Percentiles rank a stretch among this genome's conserved stretches.
phyloP scores from a whole-genome alignment of 805 yeast species.

The Kuraishia piskuri region DNA sequence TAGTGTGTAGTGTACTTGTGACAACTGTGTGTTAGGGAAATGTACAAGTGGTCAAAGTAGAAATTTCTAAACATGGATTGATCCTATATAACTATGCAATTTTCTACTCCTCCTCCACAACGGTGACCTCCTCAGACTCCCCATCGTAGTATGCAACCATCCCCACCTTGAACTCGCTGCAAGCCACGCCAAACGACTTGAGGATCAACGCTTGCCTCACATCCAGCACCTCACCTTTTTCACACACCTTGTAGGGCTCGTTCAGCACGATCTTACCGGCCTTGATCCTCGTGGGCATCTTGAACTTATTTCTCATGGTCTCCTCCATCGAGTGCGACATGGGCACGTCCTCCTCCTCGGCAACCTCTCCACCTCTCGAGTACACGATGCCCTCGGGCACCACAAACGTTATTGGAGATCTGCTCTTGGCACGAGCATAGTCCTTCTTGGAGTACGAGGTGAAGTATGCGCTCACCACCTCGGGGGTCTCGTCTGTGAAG shows the following conservation, averaged over 20 bases:
- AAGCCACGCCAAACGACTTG: slow-evolving; percentile 94
- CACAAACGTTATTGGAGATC: slow-evolving; percentile 72
- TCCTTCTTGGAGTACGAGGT: slow-evolving; percentile 69
- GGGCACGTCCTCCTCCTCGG: slow-evolving; percentile 90
- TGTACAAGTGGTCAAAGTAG: too few species aligned
- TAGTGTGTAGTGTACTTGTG: too few species aligned
- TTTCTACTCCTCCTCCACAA: not conserved
- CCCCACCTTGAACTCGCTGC: slow-evolving; percentile 80
- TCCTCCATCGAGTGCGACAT: slow-evolving; percentile 95
- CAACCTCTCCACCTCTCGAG: slow-evolving; percentile 91
- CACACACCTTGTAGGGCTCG: slow-evolving; percentile 74
- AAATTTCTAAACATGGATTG: not conserved
- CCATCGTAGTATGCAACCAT: slow-evolving; percentile 72
- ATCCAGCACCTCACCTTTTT: slow-evolving; percentile 71
- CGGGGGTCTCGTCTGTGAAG: slow-evolving; percentile 82
- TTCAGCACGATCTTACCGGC: slow-evolving; percentile 78
- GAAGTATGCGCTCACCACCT: slow-evolving; percentile 87
- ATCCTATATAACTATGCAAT: not conserved
- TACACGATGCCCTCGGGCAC: slow-evolving; percentile 88
- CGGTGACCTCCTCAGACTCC: slow-evolving; percentile 27
- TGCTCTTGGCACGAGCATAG: slow-evolving; percentile 83
- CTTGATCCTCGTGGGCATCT: slow-evolving; percentile 86
- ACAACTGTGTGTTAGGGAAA: too few species aligned
- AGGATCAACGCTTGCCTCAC: slow-evolving; percentile 86
- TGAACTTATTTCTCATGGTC: slow-evolving; percentile 79